A percentile compares a stretch with the other conserved stretches of the same genome.
phyloP scores from a whole-genome alignment of 495 filamentous ascomycete species.

The Xylaria cubensis region DNA sequence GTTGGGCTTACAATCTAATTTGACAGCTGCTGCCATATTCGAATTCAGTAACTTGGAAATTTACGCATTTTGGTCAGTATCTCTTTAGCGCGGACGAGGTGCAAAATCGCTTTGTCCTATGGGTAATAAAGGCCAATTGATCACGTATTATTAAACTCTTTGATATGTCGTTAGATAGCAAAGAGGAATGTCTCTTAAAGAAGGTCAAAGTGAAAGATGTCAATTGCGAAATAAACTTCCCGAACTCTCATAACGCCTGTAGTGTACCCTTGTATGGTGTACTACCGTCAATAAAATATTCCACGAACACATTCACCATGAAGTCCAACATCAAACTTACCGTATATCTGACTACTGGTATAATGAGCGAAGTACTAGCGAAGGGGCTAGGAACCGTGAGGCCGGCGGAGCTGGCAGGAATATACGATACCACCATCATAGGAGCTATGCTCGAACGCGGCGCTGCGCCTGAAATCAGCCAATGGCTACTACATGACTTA shows the following conservation, averaged over 20 bases:
- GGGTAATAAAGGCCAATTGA: neutral
- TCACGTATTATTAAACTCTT: neutral
- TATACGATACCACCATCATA: neutral
- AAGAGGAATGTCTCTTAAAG: neutral
- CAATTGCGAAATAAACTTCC: no score
- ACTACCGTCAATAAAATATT: neutral
- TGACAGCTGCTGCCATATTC: neutral
- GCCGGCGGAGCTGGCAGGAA: neutral
- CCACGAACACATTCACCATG: slow-evolving; percentile 7
- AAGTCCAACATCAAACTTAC: slow-evolving; percentile 25
- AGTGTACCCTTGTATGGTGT: neutral
- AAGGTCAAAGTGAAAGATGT: neutral
- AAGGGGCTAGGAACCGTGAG: neutral
- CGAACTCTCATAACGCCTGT: neutral
- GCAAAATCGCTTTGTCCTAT: neutral
- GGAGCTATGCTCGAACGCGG: neutral
- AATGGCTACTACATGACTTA: neutral
- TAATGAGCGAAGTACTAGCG: slow-evolving; percentile 17
- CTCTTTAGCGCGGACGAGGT: neutral
- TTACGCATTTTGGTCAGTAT: neutral
- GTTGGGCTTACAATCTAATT: neutral
- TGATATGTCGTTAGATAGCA: neutral
- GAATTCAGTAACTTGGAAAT: neutral
- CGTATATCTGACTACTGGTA: slow-evolving; percentile 16
- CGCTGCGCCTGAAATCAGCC: no score